A percentile compares a stretch with the other conserved stretches of the same genome.
Conservation (phyloP, 768 basidiomycete species). For the Xerocomus spinulosus region DNA sequence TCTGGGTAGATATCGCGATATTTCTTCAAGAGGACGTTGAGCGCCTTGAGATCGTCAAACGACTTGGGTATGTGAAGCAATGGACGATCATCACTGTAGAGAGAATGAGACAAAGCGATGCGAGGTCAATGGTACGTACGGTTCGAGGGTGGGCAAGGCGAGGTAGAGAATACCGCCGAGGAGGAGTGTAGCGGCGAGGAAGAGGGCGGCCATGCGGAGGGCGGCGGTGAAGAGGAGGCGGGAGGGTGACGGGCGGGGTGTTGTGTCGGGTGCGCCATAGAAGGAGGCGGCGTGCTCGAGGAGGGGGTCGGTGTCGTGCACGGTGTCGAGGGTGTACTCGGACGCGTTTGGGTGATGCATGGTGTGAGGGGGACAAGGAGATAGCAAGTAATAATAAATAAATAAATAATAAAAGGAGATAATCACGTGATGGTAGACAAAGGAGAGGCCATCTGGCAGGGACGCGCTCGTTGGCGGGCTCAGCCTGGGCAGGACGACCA, state of each 20-base stretch:
- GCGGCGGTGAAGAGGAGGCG: conserved; percentile 74
- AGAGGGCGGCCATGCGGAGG: conserved; percentile 78
- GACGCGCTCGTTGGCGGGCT: conserved; percentile 7
- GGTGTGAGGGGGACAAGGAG: background rate
- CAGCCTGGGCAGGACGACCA: conserved; percentile 13
- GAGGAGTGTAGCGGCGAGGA: conserved; percentile 60
- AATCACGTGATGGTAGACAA: conserved; percentile 23
- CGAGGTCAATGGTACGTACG: conserved; percentile 43
- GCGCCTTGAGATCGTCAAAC: conserved; percentile 78
- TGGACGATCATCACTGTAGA: conserved; percentile 68
- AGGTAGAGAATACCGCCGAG: conserved; percentile 79
- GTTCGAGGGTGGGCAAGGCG: conserved; percentile 72
- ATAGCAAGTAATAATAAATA: conserved; percentile 1
- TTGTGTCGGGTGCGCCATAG: conserved; percentile 52
- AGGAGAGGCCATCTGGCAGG: conserved; percentile 8
- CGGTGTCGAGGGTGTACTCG: conserved; percentile 62
- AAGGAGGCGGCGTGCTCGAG: conserved; percentile 29
- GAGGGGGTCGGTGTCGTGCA: conserved; percentile 36
- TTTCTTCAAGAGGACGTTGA: conserved; percentile 85
- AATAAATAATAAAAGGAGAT: background rate
- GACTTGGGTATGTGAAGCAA: conserved; percentile 80
- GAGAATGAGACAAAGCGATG: conserved; percentile 6
- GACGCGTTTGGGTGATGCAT: conserved; percentile 37
- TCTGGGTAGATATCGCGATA: conserved; percentile 86
- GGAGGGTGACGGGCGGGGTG: conserved; percentile 36